Percentiles rank a stretch among this genome's conserved stretches.
phyloP scores from a whole-genome alignment of 768 basidiomycete species.

The Infundibulicybe gibba region DNA sequence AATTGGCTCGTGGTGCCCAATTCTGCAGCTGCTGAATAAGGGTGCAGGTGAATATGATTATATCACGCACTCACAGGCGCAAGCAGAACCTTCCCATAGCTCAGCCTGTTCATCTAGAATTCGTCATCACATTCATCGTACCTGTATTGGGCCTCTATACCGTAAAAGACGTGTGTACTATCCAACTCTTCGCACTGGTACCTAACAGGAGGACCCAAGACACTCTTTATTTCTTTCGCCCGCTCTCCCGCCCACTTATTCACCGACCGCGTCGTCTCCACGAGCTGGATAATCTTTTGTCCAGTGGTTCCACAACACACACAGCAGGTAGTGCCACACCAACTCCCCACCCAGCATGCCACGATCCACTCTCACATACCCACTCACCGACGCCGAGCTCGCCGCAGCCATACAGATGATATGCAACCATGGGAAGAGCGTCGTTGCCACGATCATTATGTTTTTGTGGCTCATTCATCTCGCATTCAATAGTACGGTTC shows the following conservation, averaged over 20 bases:
- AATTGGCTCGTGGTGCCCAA: too few relatives aligned
- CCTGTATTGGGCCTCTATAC: slow-evolving; percentile 85
- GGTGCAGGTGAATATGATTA: slow-evolving; percentile 97
- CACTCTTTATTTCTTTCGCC: slow-evolving; percentile 87
- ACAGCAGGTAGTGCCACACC: slow-evolving; percentile 77
- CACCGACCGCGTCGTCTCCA: slow-evolving; percentile 87
- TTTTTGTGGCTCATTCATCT: slow-evolving; percentile 86
- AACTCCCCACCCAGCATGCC: slow-evolving; percentile 85
- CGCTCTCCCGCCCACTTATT: slow-evolving; percentile 88
- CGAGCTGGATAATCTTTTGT: slow-evolving; percentile 86
- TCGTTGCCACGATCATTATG: slow-evolving; percentile 72
- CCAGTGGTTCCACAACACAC: slow-evolving; percentile 92
- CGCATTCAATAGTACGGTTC: too few relatives aligned
- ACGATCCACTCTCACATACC: slow-evolving; percentile 46
- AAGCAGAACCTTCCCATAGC: slow-evolving; percentile 89
- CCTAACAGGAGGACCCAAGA: slow-evolving; percentile 81
- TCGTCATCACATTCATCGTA: slow-evolving; percentile 73
- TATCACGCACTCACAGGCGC: slow-evolving; percentile 88
- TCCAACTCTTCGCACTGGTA: slow-evolving; percentile 10
- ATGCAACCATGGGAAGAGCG: slow-evolving; percentile 88
- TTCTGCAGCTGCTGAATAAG: slow-evolving; percentile 94
- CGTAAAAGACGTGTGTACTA: slow-evolving; percentile 68
- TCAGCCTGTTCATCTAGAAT: slow-evolving; percentile 94
- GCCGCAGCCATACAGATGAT: slow-evolving; percentile 71
- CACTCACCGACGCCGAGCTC: slow-evolving; percentile 64